Percentiles rank a stretch among this genome's conserved stretches.
These are phyloP conservation scores for Arthrobotrys sinensis DNA, from an alignment of 2,329 filamentous ascomycete genomes.

Conservation along the genomic window DNA sequence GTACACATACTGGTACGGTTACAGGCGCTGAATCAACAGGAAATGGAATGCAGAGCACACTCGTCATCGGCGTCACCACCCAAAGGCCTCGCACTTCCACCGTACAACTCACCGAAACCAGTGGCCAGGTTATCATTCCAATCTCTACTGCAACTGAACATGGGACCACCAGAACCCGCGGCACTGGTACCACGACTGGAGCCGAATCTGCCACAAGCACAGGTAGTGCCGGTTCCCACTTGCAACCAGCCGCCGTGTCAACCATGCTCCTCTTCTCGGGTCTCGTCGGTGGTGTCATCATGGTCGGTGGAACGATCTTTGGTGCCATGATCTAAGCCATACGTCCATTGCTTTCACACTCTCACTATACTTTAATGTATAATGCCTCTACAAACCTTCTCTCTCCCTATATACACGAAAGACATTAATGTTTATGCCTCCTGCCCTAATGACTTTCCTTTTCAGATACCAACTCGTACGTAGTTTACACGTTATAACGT, in stretches of 20 bases:
- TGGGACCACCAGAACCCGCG: neutral
- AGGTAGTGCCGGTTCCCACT: constrained; percentile 27
- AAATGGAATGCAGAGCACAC: neutral
- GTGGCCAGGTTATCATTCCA: constrained; percentile 16
- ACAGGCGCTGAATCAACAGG: no score
- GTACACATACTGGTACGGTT: no score
- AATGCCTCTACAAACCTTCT: constrained; percentile 24
- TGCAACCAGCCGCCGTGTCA: constrained; percentile 45
- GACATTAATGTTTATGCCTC: constrained; percentile 6
- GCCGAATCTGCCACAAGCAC: constrained; percentile 21
- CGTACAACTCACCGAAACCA: neutral
- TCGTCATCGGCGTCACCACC: constrained; percentile 1
- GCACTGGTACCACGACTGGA: constrained; percentile 4
- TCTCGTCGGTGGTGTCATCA: constrained; percentile 41
- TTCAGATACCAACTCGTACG: constrained; percentile 39
- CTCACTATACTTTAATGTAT: constrained; percentile 44
- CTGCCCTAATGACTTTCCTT: constrained; percentile 16
- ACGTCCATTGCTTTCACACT: neutral
- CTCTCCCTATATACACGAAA: neutral
- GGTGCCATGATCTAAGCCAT: constrained; percentile 30
- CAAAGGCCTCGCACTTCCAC: neutral
- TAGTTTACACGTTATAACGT: constrained; percentile 7
- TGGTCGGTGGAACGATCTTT: constrained; percentile 48
- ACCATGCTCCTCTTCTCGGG: constrained; percentile 44
- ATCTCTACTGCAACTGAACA: constrained; percentile 11